These are phyloP conservation scores for Globisporangium orthogonon DNA, from an alignment of 352 stramenopile genomes.

Conservation along the genomic window DNA sequence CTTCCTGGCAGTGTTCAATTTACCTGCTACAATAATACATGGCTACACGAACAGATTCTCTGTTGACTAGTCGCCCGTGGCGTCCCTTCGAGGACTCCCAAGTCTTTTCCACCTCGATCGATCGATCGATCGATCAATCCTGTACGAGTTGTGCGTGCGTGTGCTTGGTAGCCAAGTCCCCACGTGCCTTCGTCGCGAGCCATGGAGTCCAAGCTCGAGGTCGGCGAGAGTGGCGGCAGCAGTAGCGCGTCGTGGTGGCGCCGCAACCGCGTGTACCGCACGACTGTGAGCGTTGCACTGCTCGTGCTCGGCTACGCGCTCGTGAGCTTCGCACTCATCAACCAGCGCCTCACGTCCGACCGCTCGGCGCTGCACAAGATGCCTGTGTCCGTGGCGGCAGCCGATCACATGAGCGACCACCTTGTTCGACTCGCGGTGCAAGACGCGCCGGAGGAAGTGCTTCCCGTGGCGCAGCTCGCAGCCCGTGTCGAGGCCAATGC, in stretches of 20 bases:
- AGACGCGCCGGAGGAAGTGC: constrained; percentile 3
- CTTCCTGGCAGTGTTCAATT: not conserved
- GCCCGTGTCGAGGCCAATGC: not conserved
- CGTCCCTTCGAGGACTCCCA: not conserved
- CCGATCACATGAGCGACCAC: constrained; percentile 7
- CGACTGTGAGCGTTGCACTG: constrained; percentile 4
- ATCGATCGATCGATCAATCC: not conserved
- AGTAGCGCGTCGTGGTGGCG: constrained; percentile 1
- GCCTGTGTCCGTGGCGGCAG: not conserved
- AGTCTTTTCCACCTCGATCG: not conserved
- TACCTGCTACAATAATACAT: not conserved
- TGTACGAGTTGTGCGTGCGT: too few species aligned
- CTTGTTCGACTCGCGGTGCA: constrained; percentile 7
- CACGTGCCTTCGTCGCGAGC: not conserved
- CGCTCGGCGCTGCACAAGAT: not conserved
- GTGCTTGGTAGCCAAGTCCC: too few species aligned
- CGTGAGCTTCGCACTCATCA: constrained; percentile 10
- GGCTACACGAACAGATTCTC: not conserved
- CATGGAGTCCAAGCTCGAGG: constrained; percentile 6
- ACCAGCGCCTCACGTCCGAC: constrained; percentile 6
- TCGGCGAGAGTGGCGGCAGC: not conserved
- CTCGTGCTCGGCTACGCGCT: constrained; percentile 12
- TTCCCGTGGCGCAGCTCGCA: not conserved
- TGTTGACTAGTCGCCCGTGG: not conserved
- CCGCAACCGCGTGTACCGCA: constrained; percentile 7